Evolutionary conservation across 2,329 filamentous ascomycete genomes (phyloP), one percentile per base, ranked within the genome.

Genomic region (Nigrospora sphaerica): DNA sequence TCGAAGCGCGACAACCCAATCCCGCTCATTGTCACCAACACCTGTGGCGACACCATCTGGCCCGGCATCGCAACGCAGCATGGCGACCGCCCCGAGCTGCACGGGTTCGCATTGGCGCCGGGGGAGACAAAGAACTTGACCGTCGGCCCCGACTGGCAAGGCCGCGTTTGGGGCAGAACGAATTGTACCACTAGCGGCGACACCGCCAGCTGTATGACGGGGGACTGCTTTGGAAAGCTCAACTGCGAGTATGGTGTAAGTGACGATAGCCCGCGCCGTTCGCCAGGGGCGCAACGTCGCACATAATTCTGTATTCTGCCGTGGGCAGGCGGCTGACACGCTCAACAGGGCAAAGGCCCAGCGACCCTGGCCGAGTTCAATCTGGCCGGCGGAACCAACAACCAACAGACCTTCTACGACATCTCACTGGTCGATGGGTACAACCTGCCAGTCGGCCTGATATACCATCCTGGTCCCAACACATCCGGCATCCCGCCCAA

Each of bases 351-450:
- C 16, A 74, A 80, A 47, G 78, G 82, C 31, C 88, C 88, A 12
- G 82, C 82, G 13, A 91, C 86, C 1, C 75, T 95, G 12, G 87
- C 85, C 35, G 88, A 95, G 60, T 91, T 93, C 65, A 89, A 85
- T 46, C 74, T 92, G 14, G 77, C 80, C 42, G 85, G 83, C 28
- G 83, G 84, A 31, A 67, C 75, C 38, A 70, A 72, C 18, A 69
- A 70, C 42, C 65, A 61, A 48, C 84, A 90, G 59, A 85, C 82
- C 11, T 93, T 88, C 62, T 92, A 91, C 67, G 88, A 93, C 63
- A 87, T 93, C 52, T 90, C 86, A 36, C 73, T 92, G 3, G 88
- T 93, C 18, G 88, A 93, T 60, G 88, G 88, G 42, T 92, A 92
- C 74, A 92, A 92, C 60, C 66, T 92, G 1, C 85, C 86, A 2